phyloP scores from a whole-genome alignment of 768 basidiomycete genomes.

The Sistotremastrum niveocremeum region DNA sequence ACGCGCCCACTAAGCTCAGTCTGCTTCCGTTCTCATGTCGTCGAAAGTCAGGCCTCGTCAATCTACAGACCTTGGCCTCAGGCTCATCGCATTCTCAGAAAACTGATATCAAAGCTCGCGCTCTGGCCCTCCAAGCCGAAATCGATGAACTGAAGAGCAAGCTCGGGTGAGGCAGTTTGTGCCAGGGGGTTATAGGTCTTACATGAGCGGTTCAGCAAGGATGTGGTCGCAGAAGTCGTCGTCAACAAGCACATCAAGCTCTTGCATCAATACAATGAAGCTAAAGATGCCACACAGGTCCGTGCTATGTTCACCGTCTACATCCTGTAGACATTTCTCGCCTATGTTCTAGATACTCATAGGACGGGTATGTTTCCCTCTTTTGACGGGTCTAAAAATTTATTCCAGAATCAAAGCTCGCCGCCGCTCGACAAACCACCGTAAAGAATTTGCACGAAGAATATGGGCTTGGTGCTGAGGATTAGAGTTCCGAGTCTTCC shows the following conservation, averaged over 20 bases:
- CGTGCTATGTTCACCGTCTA: neutral
- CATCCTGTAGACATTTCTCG: neutral
- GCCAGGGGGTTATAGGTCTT: neutral
- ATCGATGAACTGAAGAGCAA: slow-evolving; percentile 30
- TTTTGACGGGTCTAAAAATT: neutral
- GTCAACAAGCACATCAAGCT: slow-evolving; percentile 58
- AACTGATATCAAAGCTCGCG: slow-evolving; percentile 20
- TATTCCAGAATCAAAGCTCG: slow-evolving; percentile 38
- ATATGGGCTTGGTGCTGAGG: slow-evolving; percentile 44
- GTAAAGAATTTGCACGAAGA: slow-evolving; percentile 65
- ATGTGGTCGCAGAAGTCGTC: slow-evolving; percentile 40
- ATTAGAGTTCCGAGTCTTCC: slow-evolving; percentile 20
- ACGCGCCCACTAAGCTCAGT: too few relatives aligned
- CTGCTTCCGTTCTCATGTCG: too few relatives aligned
- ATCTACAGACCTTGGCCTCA: too few relatives aligned
- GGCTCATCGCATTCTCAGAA: too few relatives aligned
- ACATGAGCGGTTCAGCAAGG: slow-evolving; percentile 15
- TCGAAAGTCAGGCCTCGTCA: too few relatives aligned
- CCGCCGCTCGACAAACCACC: slow-evolving; percentile 52
- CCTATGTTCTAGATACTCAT: slow-evolving; percentile 46
- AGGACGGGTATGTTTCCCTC: slow-evolving; percentile 41
- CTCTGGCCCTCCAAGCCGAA: slow-evolving; percentile 33
- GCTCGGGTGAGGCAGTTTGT: slow-evolving; percentile 28
- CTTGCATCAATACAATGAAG: slow-evolving; percentile 66
- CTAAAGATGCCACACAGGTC: slow-evolving; percentile 75